Conservation (phyloP, 257 asterid species). For the Solanum stenotomum region DNA sequence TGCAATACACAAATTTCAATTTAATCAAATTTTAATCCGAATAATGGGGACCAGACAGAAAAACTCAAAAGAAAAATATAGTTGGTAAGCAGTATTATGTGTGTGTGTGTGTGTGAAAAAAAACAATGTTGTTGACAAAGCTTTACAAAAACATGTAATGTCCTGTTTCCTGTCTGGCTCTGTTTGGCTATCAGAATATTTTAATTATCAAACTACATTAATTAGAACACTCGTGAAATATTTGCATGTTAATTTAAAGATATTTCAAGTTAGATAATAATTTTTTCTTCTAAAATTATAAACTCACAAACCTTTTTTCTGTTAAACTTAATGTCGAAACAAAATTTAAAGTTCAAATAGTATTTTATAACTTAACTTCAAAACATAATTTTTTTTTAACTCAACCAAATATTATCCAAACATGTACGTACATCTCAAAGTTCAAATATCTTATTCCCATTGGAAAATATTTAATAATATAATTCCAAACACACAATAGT, state of each 20-base stretch:
- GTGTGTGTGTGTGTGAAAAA: too few species aligned
- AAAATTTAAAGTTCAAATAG: background rate
- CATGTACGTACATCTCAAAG: background rate
- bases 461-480: background rate
- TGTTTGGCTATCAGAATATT: background rate
- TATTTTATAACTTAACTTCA: background rate
- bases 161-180: rapidly evolving
- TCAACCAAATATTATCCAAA: background rate
- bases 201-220: background rate
- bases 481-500: background rate
- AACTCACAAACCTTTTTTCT: background rate
- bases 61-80: too few species aligned
- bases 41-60: too few species aligned
- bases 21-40: too few species aligned
- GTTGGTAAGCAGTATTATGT: too few species aligned
- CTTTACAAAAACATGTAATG: background rate
- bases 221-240: background rate
- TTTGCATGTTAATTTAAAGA: background rate
- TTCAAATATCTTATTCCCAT: background rate
- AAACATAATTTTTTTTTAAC: background rate
- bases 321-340: background rate
- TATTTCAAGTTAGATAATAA: background rate
- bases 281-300: background rate
- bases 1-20: too few species aligned
- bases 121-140: background rate